Evolutionary conservation across 2,329 filamentous ascomycete species (phyloP).

Genomic region (Bipolaris gigantea): DNA sequence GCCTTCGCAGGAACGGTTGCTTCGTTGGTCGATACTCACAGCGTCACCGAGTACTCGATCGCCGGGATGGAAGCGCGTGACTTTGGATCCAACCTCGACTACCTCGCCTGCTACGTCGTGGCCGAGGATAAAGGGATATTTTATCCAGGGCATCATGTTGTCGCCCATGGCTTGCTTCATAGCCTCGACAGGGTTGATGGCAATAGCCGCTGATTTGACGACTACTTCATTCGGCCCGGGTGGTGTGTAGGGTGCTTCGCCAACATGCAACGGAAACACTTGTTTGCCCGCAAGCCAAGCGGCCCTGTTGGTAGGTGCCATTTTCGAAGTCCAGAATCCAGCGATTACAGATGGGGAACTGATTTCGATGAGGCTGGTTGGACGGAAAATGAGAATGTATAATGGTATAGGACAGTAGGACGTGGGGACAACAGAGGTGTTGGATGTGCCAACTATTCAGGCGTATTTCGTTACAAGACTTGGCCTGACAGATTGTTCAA

Average conservation of each 20-base stretch:
- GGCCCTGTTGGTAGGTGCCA: not conserved
- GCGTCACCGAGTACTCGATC: constrained; percentile 46
- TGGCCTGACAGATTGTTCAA: not conserved
- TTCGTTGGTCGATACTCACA: constrained; percentile 8
- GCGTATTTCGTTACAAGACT: not conserved
- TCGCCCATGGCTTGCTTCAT: constrained; percentile 36
- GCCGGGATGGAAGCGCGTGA: constrained; percentile 47
- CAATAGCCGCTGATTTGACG: constrained; percentile 45
- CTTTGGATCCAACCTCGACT: constrained; percentile 46
- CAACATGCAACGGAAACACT: constrained; percentile 23
- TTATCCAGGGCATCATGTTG: constrained; percentile 8
- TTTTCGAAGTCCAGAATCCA: not conserved
- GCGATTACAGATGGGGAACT: not conserved
- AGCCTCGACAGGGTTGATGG: constrained; percentile 51
- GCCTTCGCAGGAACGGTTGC: not conserved
- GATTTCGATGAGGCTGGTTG: not conserved
- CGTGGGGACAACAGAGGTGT: not conserved
- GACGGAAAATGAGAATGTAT: not conserved
- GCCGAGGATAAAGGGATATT: constrained; percentile 32
- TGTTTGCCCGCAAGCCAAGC: not conserved
- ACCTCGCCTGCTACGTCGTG: constrained; percentile 50
- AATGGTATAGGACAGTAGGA: not conserved
- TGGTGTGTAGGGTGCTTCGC: constrained; percentile 41
- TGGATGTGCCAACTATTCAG: not conserved
- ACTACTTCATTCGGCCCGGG: constrained; percentile 45